These are phyloP conservation scores for Boletellus ananas DNA, from an alignment of 768 basidiomycete genomes.

Conservation along the genomic window DNA sequence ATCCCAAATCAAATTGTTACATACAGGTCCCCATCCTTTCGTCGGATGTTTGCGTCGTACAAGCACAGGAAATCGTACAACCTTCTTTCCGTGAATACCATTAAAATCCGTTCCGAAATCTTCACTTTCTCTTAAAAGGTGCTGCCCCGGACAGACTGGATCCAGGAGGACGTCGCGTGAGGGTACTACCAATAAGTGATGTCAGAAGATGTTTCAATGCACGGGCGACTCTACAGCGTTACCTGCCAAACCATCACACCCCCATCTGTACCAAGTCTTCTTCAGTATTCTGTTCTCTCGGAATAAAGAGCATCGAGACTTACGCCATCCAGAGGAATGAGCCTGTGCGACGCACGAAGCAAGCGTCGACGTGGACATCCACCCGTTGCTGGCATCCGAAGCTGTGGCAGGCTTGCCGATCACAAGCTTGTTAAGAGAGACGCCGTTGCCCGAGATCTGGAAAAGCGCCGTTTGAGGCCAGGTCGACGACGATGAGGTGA, in stretches of 20 bases:
- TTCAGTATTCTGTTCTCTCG: neutral
- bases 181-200: slow-evolving; percentile 28
- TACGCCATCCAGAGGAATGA: slow-evolving; percentile 10
- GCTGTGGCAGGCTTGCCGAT: slow-evolving; percentile 66
- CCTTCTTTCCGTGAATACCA: too few relatives aligned
- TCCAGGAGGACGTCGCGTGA: slow-evolving; percentile 36
- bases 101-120: neutral
- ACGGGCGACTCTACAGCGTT: neutral
- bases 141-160: slow-evolving; percentile 32
- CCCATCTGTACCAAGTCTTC: slow-evolving; percentile 25
- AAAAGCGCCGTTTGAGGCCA: slow-evolving; percentile 44
- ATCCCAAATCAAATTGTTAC: too few relatives aligned
- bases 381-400: slow-evolving; percentile 50
- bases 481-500: slow-evolving; percentile 36
- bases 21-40: too few relatives aligned
- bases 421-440: slow-evolving; percentile 61
- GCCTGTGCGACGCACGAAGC: slow-evolving; percentile 59
- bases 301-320: neutral
- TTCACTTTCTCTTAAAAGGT: slow-evolving; percentile 3
- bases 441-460: slow-evolving; percentile 50
- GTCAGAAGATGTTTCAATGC: neutral
- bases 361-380: slow-evolving; percentile 53
- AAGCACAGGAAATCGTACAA: too few relatives aligned
- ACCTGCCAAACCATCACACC: slow-evolving; percentile 42
- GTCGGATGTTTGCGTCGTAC: too few relatives aligned